These are phyloP conservation scores for Salvia rosmarinus DNA, from an alignment of 257 asterid genomes.

Conservation along the genomic window DNA sequence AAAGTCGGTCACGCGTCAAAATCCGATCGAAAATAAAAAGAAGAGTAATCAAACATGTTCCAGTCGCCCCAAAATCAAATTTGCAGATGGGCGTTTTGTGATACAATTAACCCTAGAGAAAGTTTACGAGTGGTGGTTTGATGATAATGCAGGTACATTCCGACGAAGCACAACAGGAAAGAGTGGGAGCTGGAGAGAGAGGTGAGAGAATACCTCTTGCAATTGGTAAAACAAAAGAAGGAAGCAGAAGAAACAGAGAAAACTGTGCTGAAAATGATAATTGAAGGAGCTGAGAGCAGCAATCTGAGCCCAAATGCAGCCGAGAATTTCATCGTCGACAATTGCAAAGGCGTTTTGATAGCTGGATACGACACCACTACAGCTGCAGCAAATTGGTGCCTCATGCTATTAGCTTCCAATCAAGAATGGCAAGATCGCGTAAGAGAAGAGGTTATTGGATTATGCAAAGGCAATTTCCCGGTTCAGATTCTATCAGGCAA, in stretches of 20 bases:
- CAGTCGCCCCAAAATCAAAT: too few species aligned
- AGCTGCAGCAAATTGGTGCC: constrained; percentile 7
- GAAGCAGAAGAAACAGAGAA: neutral
- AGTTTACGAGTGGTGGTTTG: too few species aligned
- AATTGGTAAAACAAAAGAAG: neutral
- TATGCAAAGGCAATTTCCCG: constrained; percentile 8
- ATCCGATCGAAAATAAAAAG: too few species aligned
- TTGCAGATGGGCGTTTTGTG: too few species aligned
- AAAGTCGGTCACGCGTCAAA: too few species aligned
- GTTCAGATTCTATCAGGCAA: neutral
- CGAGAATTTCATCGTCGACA: neutral
- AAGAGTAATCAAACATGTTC: too few species aligned
- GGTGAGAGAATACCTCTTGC: constrained; percentile 3
- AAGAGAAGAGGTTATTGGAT: neutral
- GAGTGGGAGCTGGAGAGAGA: constrained; percentile 4
- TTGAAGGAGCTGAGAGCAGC: neutral
- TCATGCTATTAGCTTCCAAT: constrained; percentile 14
- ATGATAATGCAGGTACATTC: neutral
- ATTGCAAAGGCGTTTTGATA: neutral
- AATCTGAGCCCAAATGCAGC: neutral
- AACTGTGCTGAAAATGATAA: neutral
- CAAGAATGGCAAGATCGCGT: constrained; percentile 14
- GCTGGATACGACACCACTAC: constrained; percentile 8
- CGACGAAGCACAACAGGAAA: constrained; percentile 4
- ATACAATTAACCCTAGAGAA: too few species aligned